Conservation (phyloP, 2,329 filamentous ascomycete genomes). For the Ophiobolus disseminans region DNA sequence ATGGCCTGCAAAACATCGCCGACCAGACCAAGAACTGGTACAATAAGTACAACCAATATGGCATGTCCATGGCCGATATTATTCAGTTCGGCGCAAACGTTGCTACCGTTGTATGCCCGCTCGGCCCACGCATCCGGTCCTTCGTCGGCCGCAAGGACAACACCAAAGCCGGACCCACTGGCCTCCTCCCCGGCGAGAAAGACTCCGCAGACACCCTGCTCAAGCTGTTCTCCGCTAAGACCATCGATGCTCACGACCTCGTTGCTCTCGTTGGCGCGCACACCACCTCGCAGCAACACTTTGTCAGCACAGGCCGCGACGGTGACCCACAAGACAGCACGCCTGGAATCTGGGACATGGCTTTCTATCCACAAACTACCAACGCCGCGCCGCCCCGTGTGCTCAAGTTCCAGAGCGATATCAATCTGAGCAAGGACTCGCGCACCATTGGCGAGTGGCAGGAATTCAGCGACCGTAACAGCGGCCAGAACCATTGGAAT, state of each 20-base stretch:
- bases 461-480: conserved; percentile 29
- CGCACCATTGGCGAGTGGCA: conserved; percentile 43
- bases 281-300: conserved; percentile 48
- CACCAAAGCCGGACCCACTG: conserved; percentile 40
- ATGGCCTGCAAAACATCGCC: conserved; percentile 35
- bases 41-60: conserved; percentile 42
- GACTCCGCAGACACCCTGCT: conserved; percentile 45
- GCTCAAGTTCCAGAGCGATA: conserved; percentile 48
- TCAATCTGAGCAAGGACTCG: conserved; percentile 44
- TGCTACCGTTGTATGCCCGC: conserved; percentile 48
- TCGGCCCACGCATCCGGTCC: conserved; percentile 47
- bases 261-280: conserved; percentile 49
- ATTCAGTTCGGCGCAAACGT: conserved; percentile 50
- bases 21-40: conserved; percentile 42
- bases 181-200: conserved; percentile 42
- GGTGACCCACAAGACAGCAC: conserved; percentile 48
- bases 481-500: conserved; percentile 43
- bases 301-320: conserved; percentile 39
- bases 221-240: conserved; percentile 49
- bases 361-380: conserved; percentile 46
- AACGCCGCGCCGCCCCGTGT: conserved; percentile 38
- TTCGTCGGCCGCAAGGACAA: conserved; percentile 51
- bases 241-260: conserved; percentile 47
- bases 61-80: conserved; percentile 48
- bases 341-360: conserved; percentile 48